Evolutionary conservation across 306 rosid species (phyloP).

Genomic region (Quercus engelmannii): DNA sequence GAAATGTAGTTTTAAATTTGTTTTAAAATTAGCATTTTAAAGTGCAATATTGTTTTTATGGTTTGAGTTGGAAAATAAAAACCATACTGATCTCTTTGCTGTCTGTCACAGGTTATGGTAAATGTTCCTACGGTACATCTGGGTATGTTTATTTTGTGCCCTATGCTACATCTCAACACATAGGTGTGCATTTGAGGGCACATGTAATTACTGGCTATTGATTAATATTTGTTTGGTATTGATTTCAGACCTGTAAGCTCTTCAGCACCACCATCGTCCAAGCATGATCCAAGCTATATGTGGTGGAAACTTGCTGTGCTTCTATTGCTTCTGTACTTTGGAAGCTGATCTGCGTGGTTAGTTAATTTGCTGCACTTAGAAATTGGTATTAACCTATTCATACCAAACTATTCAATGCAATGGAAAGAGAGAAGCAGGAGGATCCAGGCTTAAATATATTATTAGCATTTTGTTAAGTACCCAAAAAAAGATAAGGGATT

Average conservation of each 20-base stretch:
- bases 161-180: neutral
- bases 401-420: neutral
- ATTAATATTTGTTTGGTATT: neutral
- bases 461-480: neutral
- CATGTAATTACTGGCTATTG: neutral
- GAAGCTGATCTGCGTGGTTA: constrained; percentile 37
- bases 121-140: constrained; percentile 54
- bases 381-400: neutral
- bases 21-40: no score
- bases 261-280: constrained; percentile 33
- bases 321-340: constrained; percentile 41
- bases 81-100: constrained; percentile 10
- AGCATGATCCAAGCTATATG: constrained; percentile 17
- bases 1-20: no score
- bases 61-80: neutral
- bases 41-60: neutral
- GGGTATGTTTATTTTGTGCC: constrained; percentile 45
- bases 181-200: neutral
- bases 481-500: neutral
- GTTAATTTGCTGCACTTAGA: neutral
- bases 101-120: constrained; percentile 65
- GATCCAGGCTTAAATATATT: constrained; percentile 22
- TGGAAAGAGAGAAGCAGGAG: constrained; percentile 18
- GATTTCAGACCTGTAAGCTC: constrained; percentile 49
- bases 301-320: constrained; percentile 41